phyloP scores from a whole-genome alignment of 495 filamentous ascomycete species.

The Lasiosphaeria miniovina region DNA sequence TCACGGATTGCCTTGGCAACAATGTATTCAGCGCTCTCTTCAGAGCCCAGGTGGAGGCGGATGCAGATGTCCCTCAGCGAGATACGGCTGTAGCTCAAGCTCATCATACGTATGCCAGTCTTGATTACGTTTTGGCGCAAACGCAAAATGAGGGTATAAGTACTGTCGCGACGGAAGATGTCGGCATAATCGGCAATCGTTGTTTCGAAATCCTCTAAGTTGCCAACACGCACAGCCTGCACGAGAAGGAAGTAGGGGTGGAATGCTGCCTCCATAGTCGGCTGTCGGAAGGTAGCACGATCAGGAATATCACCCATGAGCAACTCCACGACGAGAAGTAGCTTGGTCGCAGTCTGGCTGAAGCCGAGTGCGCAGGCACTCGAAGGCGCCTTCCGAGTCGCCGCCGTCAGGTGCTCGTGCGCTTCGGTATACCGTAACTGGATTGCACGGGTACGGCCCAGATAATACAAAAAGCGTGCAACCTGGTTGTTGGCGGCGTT shows the following conservation, averaged over 20 bases:
- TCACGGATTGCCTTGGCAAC: slow-evolving; percentile 98
- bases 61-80: slow-evolving; percentile 98
- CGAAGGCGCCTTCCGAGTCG: slow-evolving; percentile 90
- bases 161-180: slow-evolving; percentile 88
- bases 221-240: slow-evolving; percentile 90
- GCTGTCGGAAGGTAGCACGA: slow-evolving; percentile 84
- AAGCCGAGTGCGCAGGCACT: slow-evolving; percentile 87
- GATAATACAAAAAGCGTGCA: slow-evolving; percentile 91
- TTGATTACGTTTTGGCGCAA: slow-evolving; percentile 98
- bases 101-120: slow-evolving; percentile 99
- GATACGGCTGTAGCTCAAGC: slow-evolving; percentile 93
- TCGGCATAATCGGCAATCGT: slow-evolving; percentile 74
- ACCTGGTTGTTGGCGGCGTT: slow-evolving; percentile 97
- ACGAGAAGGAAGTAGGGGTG: slow-evolving; percentile 90
- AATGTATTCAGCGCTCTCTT: slow-evolving; percentile 97
- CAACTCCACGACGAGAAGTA: slow-evolving; percentile 90
- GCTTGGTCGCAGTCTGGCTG: slow-evolving; percentile 90
- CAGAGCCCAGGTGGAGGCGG: slow-evolving; percentile 82
- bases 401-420: slow-evolving; percentile 87
- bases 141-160: slow-evolving; percentile 91
- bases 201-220: slow-evolving; percentile 85
- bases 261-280: slow-evolving; percentile 78
- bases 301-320: slow-evolving; percentile 99
- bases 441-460: slow-evolving; percentile 93
- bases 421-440: slow-evolving; percentile 95